Percentiles rank a stretch among this genome's conserved stretches.
phyloP scores from a whole-genome alignment of 176 grass and related monocot species.

The Elaeis guineensis region DNA sequence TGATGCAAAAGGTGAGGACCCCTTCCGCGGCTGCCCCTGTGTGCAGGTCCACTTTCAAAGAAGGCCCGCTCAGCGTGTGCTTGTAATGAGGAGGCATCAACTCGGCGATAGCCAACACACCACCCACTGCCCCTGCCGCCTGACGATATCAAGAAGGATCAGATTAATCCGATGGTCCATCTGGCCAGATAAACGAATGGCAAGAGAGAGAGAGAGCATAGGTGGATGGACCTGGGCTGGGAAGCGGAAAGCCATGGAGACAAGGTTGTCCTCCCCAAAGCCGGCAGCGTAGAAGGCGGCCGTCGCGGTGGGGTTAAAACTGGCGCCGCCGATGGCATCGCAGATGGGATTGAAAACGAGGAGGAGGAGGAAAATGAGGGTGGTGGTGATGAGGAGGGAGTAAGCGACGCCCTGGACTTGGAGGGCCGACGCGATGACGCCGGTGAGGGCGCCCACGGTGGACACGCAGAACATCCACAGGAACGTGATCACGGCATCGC shows the following conservation, averaged over 20 bases:
- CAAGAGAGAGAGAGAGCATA: too few relatives aligned
- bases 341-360: conserved; percentile 46
- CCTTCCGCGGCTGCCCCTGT: conserved; percentile 54
- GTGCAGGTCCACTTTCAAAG: conserved; percentile 56
- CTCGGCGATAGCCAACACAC: conserved; percentile 43
- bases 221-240: conserved; percentile 44
- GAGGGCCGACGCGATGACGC: conserved; percentile 26
- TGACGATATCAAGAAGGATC: neutral
- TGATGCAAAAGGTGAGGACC: conserved; percentile 61
- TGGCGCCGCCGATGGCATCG: conserved; percentile 45
- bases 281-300: conserved; percentile 74
- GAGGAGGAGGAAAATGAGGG: conserved; percentile 36
- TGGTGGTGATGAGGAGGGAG: conserved; percentile 32
- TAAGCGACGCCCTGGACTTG: conserved; percentile 24
- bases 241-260: conserved; percentile 64
- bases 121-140: conserved; percentile 59
- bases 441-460: conserved; percentile 32
- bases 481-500: conserved; percentile 54
- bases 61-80: conserved; percentile 43
- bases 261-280: conserved; percentile 25
- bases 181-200: too few relatives aligned
- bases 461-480: conserved; percentile 55
- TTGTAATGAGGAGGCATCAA: conserved; percentile 52
- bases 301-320: conserved; percentile 52
- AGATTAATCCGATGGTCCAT: too few relatives aligned